Percentiles rank a stretch among this genome's conserved stretches.
These are phyloP conservation scores for Paraurostyla sp. DNA, from an alignment of 73 alveolate genomes.

Conservation along the genomic window DNA sequence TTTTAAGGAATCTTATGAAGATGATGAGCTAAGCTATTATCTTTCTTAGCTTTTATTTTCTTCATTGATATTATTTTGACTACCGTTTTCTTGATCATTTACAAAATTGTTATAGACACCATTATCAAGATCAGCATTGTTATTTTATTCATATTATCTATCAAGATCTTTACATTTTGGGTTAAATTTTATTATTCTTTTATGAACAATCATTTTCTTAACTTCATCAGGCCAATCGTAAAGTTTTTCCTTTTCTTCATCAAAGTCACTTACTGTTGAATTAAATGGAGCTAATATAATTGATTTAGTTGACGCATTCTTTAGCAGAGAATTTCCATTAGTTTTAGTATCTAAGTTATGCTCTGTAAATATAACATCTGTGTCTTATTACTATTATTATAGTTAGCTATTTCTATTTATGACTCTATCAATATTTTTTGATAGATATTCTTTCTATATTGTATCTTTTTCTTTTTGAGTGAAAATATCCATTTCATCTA, in stretches of 20 bases:
- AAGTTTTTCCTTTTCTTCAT: conserved; percentile 58
- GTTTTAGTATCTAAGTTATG: conserved; percentile 81
- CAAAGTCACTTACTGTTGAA: conserved; percentile 63
- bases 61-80: conserved; percentile 53
- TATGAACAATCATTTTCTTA: not conserved
- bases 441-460: conserved; percentile 52
- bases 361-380: conserved; percentile 65
- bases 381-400: conserved; percentile 13
- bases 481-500: conserved; percentile 55
- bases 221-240: conserved; percentile 68
- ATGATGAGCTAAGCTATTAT: not conserved
- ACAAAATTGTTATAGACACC: conserved; percentile 74
- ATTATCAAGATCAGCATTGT: conserved; percentile 87
- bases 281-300: conserved; percentile 86
- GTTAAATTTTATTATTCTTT: conserved; percentile 67
- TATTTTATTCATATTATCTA: conserved; percentile 83
- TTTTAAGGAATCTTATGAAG: conserved; percentile 29
- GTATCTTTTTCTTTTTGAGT: conserved; percentile 58
- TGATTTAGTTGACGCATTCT: conserved; percentile 71
- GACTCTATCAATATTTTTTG: conserved; percentile 47
- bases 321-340: conserved; percentile 57
- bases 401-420: not conserved
- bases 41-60: not conserved
- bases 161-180: conserved; percentile 76
- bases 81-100: conserved; percentile 64